Evolutionary conservation across 352 stramenopile genomes (phyloP), one percentile per base, ranked within the genome.

Genomic region (Blastocystis sp.): DNA sequence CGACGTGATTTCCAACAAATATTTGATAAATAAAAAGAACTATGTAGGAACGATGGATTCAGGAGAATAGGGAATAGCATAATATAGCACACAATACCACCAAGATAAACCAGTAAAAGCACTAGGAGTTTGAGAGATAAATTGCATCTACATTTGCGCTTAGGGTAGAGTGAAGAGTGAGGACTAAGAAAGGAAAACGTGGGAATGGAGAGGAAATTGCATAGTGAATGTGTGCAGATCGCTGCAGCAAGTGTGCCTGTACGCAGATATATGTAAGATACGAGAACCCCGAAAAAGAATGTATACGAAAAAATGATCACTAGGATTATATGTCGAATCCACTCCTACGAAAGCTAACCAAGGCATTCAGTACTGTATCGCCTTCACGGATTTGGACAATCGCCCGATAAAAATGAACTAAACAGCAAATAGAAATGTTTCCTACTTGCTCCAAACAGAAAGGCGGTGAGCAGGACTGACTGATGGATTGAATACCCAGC

Each of bases 241-340:
- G 70, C 70, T 47, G 70, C 39, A 18, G 65, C n/a, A 5, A 81
- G 20, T 3, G 24, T 81, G 65, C 70, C 70, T 24, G 70, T 81
- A 8, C 70, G 70, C 5, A 81, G 11, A 65, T 81, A 81, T 26
- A 81, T 53, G 18, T 63, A 62, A 1, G 70, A 81, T 26, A 81
- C 70, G 37, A 81, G 70, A 43, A 65, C 45, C 3, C 70, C 70
- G 45, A 81, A 81, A 16, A 81, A 53, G 4, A 53, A 62, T 11
- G 70, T 81, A 24, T 81, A 81, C 6, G n/a, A 18, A 47, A 81
- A 81, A 45, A 81, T 81, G 55, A 81, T 65, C 13, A 39, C 70
- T 81, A 65, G 18, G n/a, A 41, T 62, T 16, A 9, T 65, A 16
- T 13, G 5, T 41, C 30, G 11, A 43, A 2, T 7, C 13, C 9